Percentiles rank a stretch among this genome's conserved stretches.
These are phyloP conservation scores for Suillus placidus DNA, from an alignment of 768 basidiomycete species.

Conservation along the genomic window DNA sequence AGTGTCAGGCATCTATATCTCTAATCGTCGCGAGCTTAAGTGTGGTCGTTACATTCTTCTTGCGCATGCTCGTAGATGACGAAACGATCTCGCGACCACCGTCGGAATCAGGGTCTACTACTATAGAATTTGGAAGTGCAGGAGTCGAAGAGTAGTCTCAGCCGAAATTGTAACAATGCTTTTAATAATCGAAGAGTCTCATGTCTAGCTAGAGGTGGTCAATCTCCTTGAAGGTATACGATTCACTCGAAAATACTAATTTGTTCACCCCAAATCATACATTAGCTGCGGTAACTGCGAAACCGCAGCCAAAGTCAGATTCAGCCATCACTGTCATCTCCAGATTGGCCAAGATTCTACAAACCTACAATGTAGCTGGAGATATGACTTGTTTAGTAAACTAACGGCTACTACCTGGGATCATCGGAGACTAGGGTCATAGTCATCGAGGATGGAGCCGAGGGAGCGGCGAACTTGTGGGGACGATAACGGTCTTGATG, in stretches of 20 bases:
- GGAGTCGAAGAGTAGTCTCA: background rate
- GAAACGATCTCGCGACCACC: background rate
- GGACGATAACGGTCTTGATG: too few species aligned
- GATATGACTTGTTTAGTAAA: too few species aligned
- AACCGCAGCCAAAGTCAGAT: background rate
- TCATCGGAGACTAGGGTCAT: too few species aligned
- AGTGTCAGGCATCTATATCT: background rate
- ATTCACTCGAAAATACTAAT: background rate
- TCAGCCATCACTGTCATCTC: too few species aligned
- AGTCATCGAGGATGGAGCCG: too few species aligned
- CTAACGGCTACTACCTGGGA: too few species aligned
- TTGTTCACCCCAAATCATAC: background rate
- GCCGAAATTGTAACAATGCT: background rate
- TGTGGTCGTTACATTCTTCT: conserved; percentile 2
- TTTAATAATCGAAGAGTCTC: background rate
- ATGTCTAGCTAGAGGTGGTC: background rate
- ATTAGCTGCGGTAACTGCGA: background rate
- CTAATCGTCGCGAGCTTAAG: background rate
- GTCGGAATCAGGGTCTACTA: background rate
- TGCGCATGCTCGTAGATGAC: background rate
- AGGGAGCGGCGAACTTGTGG: too few species aligned
- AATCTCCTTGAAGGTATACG: background rate
- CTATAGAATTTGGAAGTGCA: background rate
- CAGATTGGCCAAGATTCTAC: background rate
- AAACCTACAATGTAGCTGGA: background rate